A percentile compares a stretch with the other conserved stretches of the same genome.
phyloP scores from a whole-genome alignment of 108 stramenopile genomes.

The Skeletonema grethae region DNA sequence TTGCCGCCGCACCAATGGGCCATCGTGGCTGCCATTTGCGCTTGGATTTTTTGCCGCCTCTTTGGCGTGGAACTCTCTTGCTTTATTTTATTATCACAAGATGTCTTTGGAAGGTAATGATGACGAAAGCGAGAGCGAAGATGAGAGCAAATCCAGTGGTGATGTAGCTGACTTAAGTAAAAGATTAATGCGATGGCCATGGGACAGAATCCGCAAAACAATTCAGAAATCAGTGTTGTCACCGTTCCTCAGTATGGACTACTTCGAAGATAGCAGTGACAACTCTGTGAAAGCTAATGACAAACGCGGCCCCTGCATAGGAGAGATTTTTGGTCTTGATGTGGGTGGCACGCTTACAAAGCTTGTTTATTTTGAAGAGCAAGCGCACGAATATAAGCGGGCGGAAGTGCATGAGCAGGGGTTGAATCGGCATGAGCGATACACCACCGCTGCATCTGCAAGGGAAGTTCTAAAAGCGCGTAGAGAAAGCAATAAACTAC shows the following conservation, averaged over 20 bases:
- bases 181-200: constrained; percentile 34
- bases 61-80: background rate
- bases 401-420: constrained; percentile 9
- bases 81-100: constrained; percentile 1
- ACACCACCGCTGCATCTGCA: constrained; percentile 63
- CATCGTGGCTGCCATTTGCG: background rate
- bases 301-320: constrained; percentile 56
- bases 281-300: constrained; percentile 14
- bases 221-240: constrained; percentile 16
- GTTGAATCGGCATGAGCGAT: constrained; percentile 59
- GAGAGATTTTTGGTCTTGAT: constrained; percentile 81
- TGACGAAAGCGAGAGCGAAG: constrained; percentile 12
- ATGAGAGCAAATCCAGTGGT: background rate
- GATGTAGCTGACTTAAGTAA: background rate
- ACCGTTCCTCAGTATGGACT: constrained; percentile 19
- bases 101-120: constrained; percentile 8
- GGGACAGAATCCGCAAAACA: constrained; percentile 35
- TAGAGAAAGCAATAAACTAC: constrained; percentile 14
- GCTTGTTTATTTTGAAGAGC: constrained; percentile 94
- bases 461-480: constrained; percentile 64
- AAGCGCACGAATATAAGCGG: constrained; percentile 41
- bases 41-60: background rate
- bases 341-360: constrained; percentile 97
- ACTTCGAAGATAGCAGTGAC: background rate
- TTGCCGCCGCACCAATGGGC: background rate